Base-by-base conservation (phyloP, 371 early-diverging fungal species). In the Actinomucor elegans region DNA sequence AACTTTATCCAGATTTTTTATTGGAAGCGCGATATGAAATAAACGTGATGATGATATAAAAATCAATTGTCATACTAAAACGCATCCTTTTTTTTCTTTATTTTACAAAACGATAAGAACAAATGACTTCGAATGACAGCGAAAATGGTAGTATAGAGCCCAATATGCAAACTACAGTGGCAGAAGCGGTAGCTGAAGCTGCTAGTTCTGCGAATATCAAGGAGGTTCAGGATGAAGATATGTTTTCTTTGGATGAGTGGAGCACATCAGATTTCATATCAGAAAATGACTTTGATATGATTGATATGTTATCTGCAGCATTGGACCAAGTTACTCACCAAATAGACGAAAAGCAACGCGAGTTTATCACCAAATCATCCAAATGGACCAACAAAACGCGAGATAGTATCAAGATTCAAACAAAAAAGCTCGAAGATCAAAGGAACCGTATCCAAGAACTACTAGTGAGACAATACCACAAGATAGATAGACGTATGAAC, bases 311-410 rank as follows among this genome's bases (percentile, higher is more conserved):
- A 7, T 78, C 79, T 1, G 61, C 62, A 2, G 73, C 75, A 7
- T 50, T 78, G 12, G 79, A 78, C n/a, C 67, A 72, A 38, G 71
- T 78, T 4, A 73, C 79, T 0, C 55, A 52, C 28, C 79, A 78
- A 46, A 53, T 78, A 8, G 66, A 78, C 36, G 71, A 78, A 4
- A 68, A 61, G 18, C 69, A 66, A 48, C 52, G 59, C 10, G 73
- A 75, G 31, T 49, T 78, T 32, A 45, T 64, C 4, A 44, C 49
- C 33, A 70, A 70, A 38, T 75, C 75, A 2, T 54, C 63, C 1
- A 65, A 69, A 28, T 73, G 75, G 75, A 78, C 73, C 2, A 54
- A 52, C 18, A 75, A 75, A 31, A 79, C 75, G 3, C 59, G 56
- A 9, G 70, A 75, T 4, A 59, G 53, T n/a, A 34, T 73, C 27